Evolutionary conservation across 352 stramenopile species (phyloP).

Genomic region (Bremia lactucae): DNA sequence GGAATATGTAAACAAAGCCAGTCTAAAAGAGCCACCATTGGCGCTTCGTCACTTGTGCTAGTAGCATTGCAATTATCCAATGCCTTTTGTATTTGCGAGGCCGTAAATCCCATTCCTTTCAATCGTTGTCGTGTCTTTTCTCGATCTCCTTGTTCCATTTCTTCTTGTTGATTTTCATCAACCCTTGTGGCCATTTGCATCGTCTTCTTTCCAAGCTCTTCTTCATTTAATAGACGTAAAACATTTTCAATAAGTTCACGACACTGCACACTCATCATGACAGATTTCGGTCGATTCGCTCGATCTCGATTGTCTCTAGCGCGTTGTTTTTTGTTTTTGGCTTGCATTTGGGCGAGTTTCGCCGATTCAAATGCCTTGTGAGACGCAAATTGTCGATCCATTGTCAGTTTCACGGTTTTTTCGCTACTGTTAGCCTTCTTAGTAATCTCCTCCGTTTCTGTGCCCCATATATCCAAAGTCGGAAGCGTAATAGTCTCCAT

Average conservation of each 20-base stretch:
- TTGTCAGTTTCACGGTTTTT: constrained; percentile 31
- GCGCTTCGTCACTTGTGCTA: constrained; percentile 13
- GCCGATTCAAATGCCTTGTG: constrained; percentile 57
- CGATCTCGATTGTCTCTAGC: constrained; percentile 86
- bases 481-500: constrained; percentile 1
- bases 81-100: constrained; percentile 36
- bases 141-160: constrained; percentile 7
- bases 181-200: no score
- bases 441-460: neutral
- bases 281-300: constrained; percentile 80
- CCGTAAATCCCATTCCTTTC: constrained; percentile 43
- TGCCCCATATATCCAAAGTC: constrained; percentile 36
- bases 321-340: constrained; percentile 70
- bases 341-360: constrained; percentile 35
- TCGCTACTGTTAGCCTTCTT: constrained; percentile 11
- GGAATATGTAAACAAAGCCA: constrained; percentile 77
- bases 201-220: constrained; percentile 8
- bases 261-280: constrained; percentile 87
- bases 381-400: constrained; percentile 69
- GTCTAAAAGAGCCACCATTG: constrained; percentile 39
- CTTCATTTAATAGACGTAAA: constrained; percentile 27
- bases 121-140: constrained; percentile 25
- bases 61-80: constrained; percentile 21
- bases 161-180: no score
- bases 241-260: constrained; percentile 84